Evolutionary conservation across 1,284 basidiomycete species (phyloP), one percentile per base, ranked within the genome.

Genomic region (Ganoderma boninense): DNA sequence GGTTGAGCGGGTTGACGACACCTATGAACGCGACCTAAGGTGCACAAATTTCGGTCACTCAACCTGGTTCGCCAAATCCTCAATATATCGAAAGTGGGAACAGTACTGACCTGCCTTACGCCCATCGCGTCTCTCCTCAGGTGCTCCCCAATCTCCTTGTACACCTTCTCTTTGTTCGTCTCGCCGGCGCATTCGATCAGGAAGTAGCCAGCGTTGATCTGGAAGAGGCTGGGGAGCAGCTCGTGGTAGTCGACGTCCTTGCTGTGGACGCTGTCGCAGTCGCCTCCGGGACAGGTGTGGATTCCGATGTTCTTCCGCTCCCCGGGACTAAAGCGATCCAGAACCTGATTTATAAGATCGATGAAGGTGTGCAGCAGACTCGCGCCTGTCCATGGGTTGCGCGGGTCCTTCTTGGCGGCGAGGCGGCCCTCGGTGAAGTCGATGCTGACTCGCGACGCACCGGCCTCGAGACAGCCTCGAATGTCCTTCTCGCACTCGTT

Each of bases 201-300:
- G 54, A 57, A 57, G 29, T 57, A 57, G 5, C 54, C 54, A 18
- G 54, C 54, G 16, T 57, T 57, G 16, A 35, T 57, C 54, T 57
- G 54, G 54, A 57, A 57, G 29, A 57, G 54, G 54, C 54, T 57
- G 6, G 54, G 54, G 16, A 57, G 54, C 54, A 57, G 54, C 32
- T 57, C 54, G 6, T 57, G 29, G 29, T 57, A 57, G 16, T 57
- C 32, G 29, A 57, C 54, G 16, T 57, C 54, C 32, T 18, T 35
- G 54, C 54, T 57, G 54, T 57, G 54, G 7, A 57, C 54, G 29
- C 54, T 57, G 54, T 57, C 54, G 18, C 54, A 57, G 54, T 57
- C 54, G 29, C 54, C 54, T 6, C 54, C 54, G 6, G 54, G 54
- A 29, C 54, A 57, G 6, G 54, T 57, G 54, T 57, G 54, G 54